Conservation (phyloP, 1,284 basidiomycete genomes). For the Irpex sp. region DNA sequence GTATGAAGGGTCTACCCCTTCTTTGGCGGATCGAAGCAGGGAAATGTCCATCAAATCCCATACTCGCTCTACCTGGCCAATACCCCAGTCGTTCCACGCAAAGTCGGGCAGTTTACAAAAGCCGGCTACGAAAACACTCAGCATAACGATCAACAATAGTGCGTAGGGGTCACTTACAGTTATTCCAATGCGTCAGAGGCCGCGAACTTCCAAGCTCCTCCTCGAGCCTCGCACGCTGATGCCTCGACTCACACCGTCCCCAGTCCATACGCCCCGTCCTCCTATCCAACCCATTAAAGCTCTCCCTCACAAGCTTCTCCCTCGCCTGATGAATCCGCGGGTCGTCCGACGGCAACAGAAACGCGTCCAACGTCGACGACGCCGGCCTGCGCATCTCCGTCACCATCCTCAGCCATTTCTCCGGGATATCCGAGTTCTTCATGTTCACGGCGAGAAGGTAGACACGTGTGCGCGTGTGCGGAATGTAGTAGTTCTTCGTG, state of each 20-base stretch:
- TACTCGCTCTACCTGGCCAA: slow-evolving; percentile 89
- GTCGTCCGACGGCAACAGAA: slow-evolving; percentile 88
- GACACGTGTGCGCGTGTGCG: slow-evolving; percentile 88
- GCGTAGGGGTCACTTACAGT: slow-evolving; percentile 47
- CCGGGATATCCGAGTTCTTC: slow-evolving; percentile 53
- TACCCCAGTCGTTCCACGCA: slow-evolving; percentile 92
- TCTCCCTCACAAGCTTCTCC: slow-evolving; percentile 75
- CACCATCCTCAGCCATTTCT: slow-evolving; percentile 71
- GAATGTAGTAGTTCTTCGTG: slow-evolving; percentile 93
- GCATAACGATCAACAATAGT: neutral
- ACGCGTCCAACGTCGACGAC: slow-evolving; percentile 87
- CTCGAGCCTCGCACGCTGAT: slow-evolving; percentile 84
- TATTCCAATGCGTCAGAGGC: slow-evolving; percentile 91
- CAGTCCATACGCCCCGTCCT: slow-evolving; percentile 81
- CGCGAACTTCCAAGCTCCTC: slow-evolving; percentile 81
- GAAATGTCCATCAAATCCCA: slow-evolving; percentile 94
- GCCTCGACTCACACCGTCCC: slow-evolving; percentile 89
- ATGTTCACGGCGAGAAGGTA: slow-evolving; percentile 82
- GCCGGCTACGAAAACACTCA: slow-evolving; percentile 50
- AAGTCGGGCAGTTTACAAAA: slow-evolving; percentile 87
- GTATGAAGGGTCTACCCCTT: slow-evolving; percentile 80
- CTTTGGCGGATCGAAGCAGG: slow-evolving; percentile 76
- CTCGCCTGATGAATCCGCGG: slow-evolving; percentile 87
- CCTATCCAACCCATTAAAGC: slow-evolving; percentile 55
- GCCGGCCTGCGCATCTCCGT: slow-evolving; percentile 76